Evolutionary conservation across 2,329 filamentous ascomycete species (phyloP).

Genomic region (Paecilomyces dactylethromorphus): DNA sequence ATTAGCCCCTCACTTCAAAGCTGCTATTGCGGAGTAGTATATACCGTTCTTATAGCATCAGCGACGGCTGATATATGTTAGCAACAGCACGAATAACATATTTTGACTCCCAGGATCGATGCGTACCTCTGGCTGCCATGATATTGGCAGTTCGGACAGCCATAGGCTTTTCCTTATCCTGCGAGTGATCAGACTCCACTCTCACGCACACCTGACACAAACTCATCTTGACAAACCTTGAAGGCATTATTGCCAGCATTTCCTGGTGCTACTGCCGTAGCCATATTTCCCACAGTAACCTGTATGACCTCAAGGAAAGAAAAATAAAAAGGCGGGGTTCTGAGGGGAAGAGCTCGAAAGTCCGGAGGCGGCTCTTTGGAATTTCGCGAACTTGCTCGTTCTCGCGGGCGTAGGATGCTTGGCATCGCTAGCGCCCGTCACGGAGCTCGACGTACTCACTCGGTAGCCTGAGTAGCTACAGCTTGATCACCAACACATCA

Average conservation of each 20-base stretch:
- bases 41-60: constrained; percentile 86
- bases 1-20: constrained; percentile 32
- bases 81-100: constrained; percentile 8
- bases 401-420: constrained; percentile 28
- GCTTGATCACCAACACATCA: constrained; percentile 13
- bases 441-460: constrained; percentile 25
- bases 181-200: constrained; percentile 33
- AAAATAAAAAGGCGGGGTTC: constrained; percentile 17
- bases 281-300: constrained; percentile 39
- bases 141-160: constrained; percentile 96
- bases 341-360: constrained; percentile 14
- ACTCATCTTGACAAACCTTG: constrained; percentile 44
- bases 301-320: constrained; percentile 15
- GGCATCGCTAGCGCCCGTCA: constrained; percentile 30
- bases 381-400: constrained; percentile 30
- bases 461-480: constrained; percentile 18
- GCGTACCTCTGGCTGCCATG: constrained; percentile 83
- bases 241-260: constrained; percentile 59
- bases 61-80: constrained; percentile 66
- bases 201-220: constrained; percentile 7
- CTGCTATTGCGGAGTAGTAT: constrained; percentile 11
- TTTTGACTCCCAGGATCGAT: constrained; percentile 1
- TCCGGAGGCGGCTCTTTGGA: constrained; percentile 19
- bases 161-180: constrained; percentile 96
- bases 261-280: constrained; percentile 39